Evolutionary conservation across 768 basidiomycete species (phyloP), one percentile per base, ranked within the genome.

Genomic region (Cyclocybe cylindracea): DNA sequence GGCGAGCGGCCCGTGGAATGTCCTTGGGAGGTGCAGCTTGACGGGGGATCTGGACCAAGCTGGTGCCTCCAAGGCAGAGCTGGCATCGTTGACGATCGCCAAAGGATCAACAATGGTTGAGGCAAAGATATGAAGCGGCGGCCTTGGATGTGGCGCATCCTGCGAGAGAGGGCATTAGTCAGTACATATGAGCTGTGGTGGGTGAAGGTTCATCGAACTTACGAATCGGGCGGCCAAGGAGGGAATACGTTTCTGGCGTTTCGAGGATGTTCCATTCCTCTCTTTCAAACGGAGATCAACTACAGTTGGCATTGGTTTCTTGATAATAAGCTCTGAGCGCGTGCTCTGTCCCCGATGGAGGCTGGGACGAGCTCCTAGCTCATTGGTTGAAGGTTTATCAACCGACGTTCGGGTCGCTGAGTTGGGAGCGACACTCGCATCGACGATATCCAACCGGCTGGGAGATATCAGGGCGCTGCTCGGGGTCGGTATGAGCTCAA

Each of bases 1-100:
- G 0, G 67, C 70, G 13, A 76, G 58, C 2, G 73, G 70, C 0
- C 77, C 78, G 39, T 66, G 70, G 61, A 77, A 76, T 7, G 76
- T 72, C 13, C 63, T 63, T 19, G 78, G 78, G 10, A 79, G 65
- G 35, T 73, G 67, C 7, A 79, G 62, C 1, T 53, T 56, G 14
- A 66, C 36, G 29, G 62, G 55, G 5, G 64, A 59, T 44, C 43
- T 54, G 5, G 24, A 29, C 41, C 31, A 14, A 19, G 39, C 8
- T 24, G 33, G 44, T 29, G 24, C 18, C 41, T 6, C 10, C 11
- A 19, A 16, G 40, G 4, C 6, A 39, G 24, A 34, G 8, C 16
- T 16, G 40, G 38, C 14, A 41, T 9, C 10, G 16, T 41, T n/a
- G 24, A 39, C 29, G 37, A 19, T 38, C 10, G 39, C 64, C 61